Evolutionary conservation across 352 stramenopile genomes (phyloP).

Genomic region (Phytophthora chlamydospora): DNA sequence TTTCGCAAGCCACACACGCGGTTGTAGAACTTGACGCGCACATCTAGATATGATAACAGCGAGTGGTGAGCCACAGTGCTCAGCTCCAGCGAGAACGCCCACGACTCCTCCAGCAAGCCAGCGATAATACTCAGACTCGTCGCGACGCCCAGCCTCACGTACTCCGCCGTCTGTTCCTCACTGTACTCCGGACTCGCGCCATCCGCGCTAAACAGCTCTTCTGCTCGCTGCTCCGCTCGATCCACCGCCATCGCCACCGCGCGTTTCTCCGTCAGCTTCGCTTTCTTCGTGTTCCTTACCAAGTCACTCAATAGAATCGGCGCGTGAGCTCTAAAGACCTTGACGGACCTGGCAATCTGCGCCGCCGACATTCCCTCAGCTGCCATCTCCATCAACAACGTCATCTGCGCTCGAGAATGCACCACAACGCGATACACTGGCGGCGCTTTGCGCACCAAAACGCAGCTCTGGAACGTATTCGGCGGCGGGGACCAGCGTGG

Average conservation of each 20-base stretch:
- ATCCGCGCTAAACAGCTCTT: constrained; percentile 5
- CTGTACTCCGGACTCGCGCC: constrained; percentile 17
- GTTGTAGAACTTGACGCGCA: constrained; percentile 43
- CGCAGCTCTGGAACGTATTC: constrained; percentile 28
- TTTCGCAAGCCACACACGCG: constrained; percentile 19
- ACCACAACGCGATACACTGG: constrained; percentile 35
- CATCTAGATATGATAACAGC: constrained; percentile 38
- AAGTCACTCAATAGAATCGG: constrained; percentile 17
- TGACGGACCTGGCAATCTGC: constrained; percentile 30
- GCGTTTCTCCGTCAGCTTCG: constrained; percentile 5
- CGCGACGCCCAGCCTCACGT: constrained; percentile 41
- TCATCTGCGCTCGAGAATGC: constrained; percentile 25
- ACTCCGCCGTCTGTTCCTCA: constrained; percentile 28
- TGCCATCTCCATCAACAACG: constrained; percentile 31
- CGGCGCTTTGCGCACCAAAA: constrained; percentile 17
- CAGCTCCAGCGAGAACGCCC: constrained; percentile 50
- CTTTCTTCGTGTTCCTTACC: constrained; percentile 10
- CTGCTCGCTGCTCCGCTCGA: neutral
- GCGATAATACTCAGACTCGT: constrained; percentile 42
- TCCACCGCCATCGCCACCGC: constrained; percentile 5
- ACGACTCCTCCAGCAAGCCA: constrained; percentile 39
- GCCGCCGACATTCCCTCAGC: constrained; percentile 24
- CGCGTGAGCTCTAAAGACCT: constrained; percentile 13
- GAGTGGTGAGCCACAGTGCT: constrained; percentile 21
- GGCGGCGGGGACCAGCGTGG: constrained; percentile 15